Conservation (phyloP, 2,329 filamentous ascomycete species). For the Didymella glomerata region DNA sequence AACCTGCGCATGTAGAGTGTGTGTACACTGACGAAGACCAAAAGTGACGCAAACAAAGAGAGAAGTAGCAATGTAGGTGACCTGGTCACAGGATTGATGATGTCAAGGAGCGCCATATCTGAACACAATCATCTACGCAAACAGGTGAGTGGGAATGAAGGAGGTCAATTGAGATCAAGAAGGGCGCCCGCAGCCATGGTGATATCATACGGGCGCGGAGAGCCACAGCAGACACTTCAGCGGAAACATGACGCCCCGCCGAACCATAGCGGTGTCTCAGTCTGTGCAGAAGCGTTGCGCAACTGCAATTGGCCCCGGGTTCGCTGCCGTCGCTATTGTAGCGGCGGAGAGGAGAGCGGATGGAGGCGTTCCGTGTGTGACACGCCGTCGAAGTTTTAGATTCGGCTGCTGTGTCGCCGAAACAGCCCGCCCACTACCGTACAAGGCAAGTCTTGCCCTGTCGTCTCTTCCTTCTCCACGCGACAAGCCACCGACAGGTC, state of each 20-base stretch:
- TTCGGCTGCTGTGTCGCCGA: slow-evolving; percentile 15
- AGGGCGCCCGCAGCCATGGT: not conserved
- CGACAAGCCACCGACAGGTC: slow-evolving; percentile 1
- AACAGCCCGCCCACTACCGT: not conserved
- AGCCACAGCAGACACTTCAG: slow-evolving; percentile 7
- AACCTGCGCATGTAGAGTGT: slow-evolving; percentile 32
- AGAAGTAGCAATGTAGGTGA: slow-evolving; percentile 26
- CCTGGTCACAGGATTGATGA: slow-evolving; percentile 6
- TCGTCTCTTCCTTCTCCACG: slow-evolving; percentile 2
- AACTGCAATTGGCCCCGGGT: slow-evolving; percentile 14
- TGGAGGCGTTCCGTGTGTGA: slow-evolving; percentile 18
- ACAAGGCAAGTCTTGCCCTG: slow-evolving; percentile 12
- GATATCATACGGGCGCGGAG: slow-evolving; percentile 6
- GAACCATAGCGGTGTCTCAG: slow-evolving; percentile 4
- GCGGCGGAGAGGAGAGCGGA: slow-evolving; percentile 4
- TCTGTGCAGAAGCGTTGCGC: slow-evolving; percentile 9
- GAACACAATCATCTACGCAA: not conserved
- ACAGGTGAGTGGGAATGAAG: not conserved
- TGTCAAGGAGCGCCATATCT: slow-evolving; percentile 25
- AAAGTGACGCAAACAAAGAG: slow-evolving; percentile 20
- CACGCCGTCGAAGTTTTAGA: slow-evolving; percentile 15
- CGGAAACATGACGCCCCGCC: slow-evolving; percentile 19
- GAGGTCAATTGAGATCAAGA: slow-evolving; percentile 3
- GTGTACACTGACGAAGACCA: slow-evolving; percentile 23
- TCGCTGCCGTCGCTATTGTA: slow-evolving; percentile 9